A percentile compares a stretch with the other conserved stretches of the same genome.
These are phyloP conservation scores for Penicillium turbatum DNA, from an alignment of 495 filamentous ascomycete genomes.

Conservation along the genomic window DNA sequence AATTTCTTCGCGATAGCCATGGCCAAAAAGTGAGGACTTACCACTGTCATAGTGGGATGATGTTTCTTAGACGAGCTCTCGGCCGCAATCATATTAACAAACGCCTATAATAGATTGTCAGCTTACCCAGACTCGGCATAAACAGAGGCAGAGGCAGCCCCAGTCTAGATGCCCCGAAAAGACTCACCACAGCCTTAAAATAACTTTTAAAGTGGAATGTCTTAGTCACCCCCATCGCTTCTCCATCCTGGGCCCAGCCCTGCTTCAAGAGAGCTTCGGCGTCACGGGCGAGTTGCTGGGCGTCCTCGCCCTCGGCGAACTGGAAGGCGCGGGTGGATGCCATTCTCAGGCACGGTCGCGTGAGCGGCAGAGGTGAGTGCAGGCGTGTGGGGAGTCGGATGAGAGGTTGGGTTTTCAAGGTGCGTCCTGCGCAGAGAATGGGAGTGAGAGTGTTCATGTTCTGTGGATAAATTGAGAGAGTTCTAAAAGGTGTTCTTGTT, in stretches of 20 bases:
- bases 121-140: neutral
- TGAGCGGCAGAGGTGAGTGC: neutral
- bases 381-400: neutral
- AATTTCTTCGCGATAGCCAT: too few relatives aligned
- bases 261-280: slow-evolving; percentile 27
- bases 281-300: slow-evolving; percentile 21
- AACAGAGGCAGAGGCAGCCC: neutral
- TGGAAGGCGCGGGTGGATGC: slow-evolving; percentile 25
- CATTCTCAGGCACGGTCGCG: slow-evolving; percentile 8
- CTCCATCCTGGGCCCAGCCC: slow-evolving; percentile 39
- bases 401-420: neutral
- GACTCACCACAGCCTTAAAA: slow-evolving; percentile 42
- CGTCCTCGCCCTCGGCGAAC: slow-evolving; percentile 37
- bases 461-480: neutral
- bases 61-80: slow-evolving; percentile 44
- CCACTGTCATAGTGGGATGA: slow-evolving; percentile 45
- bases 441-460: slow-evolving; percentile 2
- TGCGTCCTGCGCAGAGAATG: neutral
- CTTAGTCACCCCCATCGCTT: slow-evolving; percentile 38
- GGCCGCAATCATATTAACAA: slow-evolving; percentile 39
- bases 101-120: slow-evolving; percentile 24
- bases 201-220: slow-evolving; percentile 45
- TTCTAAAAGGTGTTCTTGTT: neutral
- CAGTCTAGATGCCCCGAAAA: neutral
- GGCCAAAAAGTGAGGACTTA: slow-evolving; percentile 23